A percentile compares a stretch with the other conserved stretches of the same genome.
Evolutionary conservation across 1,284 basidiomycete species (phyloP).

Genomic region (Irpex sp.): DNA sequence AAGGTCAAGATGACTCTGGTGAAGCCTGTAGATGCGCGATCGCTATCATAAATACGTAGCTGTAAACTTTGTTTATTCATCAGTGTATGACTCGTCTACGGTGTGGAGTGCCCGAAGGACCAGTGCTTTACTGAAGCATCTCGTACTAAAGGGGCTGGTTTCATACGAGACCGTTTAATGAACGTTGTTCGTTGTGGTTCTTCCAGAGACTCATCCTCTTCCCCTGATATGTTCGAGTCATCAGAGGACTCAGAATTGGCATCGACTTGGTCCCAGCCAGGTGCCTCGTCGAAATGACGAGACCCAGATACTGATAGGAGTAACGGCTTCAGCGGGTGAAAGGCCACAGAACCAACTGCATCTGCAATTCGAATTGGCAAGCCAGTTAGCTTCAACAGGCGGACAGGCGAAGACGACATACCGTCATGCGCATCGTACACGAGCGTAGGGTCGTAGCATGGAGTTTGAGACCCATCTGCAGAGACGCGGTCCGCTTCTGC

Average conservation of each 20-base stretch:
- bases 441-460: constrained; percentile 16
- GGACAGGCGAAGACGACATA: constrained; percentile 17
- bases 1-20: constrained; percentile 87
- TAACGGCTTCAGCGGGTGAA: constrained; percentile 4
- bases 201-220: neutral
- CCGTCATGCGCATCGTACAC: constrained; percentile 44
- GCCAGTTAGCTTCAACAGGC: neutral
- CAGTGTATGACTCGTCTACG: too few relatives aligned
- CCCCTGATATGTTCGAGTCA: neutral
- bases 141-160: neutral
- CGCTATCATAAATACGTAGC: constrained; percentile 25
- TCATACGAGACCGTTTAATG: neutral
- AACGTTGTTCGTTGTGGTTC: neutral
- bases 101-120: neutral
- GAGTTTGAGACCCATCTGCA: neutral
- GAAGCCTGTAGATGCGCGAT: constrained; percentile 62
- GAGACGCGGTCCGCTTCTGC: neutral
- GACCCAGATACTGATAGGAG: constrained; percentile 7
- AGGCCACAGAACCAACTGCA: constrained; percentile 7
- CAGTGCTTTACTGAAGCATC: constrained; percentile 7
- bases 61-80: too few relatives aligned
- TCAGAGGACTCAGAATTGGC: neutral
- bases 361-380: neutral
- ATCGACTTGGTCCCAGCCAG: neutral
- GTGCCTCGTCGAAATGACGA: constrained; percentile 3